Conservation (phyloP, 495 filamentous ascomycete species). For the Annulohypoxylon nitens region DNA sequence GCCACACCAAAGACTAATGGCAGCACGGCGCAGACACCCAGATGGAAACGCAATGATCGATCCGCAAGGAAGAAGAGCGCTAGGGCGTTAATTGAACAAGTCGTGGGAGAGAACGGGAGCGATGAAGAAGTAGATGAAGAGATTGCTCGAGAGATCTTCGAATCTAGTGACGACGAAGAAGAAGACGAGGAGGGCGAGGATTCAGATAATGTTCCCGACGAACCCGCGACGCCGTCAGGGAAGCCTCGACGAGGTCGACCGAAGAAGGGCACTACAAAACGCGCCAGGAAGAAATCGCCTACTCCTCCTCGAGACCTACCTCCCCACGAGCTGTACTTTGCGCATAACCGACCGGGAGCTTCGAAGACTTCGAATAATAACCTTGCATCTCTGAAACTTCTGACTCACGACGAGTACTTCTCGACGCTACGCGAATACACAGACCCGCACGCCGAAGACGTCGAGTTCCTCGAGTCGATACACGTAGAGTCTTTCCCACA, state of each 20-base stretch:
- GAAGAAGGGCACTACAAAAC: slow-evolving; percentile 54
- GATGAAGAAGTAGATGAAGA: slow-evolving; percentile 80
- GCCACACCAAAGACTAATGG: slow-evolving; percentile 56
- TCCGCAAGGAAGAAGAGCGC: slow-evolving; percentile 91
- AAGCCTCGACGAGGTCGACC: slow-evolving; percentile 51
- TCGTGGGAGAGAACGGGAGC: slow-evolving; percentile 72
- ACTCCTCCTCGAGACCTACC: slow-evolving; percentile 85
- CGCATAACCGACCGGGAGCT: slow-evolving; percentile 85
- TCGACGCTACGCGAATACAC: slow-evolving; percentile 72
- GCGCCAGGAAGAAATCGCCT: slow-evolving; percentile 75
- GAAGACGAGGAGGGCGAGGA: slow-evolving; percentile 57
- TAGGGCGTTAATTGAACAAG: slow-evolving; percentile 75
- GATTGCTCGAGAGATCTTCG: slow-evolving; percentile 79
- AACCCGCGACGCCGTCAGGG: slow-evolving; percentile 53
- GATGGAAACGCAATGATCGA: slow-evolving; percentile 71
- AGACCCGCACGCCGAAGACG: slow-evolving; percentile 79
- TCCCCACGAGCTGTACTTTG: slow-evolving; percentile 92
- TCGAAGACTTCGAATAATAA: slow-evolving; percentile 89
- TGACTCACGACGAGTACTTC: slow-evolving; percentile 94
- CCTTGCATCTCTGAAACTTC: slow-evolving; percentile 77
- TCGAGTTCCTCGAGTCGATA: slow-evolving; percentile 76
- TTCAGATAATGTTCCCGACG: slow-evolving; percentile 53
- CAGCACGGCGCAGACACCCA: slow-evolving; percentile 62
- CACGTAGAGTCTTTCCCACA: slow-evolving; percentile 88
- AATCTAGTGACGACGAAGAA: slow-evolving; percentile 66